These are phyloP conservation scores for Saccharomycopsis babjevae DNA, from an alignment of 805 yeast genomes.

Conservation along the genomic window DNA sequence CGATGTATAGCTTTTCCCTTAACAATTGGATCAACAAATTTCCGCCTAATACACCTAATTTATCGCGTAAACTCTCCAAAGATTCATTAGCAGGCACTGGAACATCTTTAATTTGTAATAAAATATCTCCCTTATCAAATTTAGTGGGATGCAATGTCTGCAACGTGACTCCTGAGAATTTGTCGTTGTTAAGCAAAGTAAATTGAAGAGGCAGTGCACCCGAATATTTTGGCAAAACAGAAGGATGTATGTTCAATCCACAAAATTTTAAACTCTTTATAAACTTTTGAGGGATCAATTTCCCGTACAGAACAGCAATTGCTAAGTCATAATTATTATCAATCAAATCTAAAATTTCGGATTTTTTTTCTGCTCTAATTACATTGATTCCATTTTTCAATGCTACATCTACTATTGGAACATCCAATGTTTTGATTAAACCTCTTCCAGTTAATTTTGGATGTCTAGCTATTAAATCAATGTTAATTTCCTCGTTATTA, in stretches of 20 bases:
- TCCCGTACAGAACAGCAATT: conserved; percentile 89
- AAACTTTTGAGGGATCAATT: conserved; percentile 58
- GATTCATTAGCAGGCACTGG: conserved; percentile 34
- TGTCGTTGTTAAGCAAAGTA: conserved; percentile 56
- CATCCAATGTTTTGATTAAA: conserved; percentile 34
- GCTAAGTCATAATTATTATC: conserved; percentile 43
- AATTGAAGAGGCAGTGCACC: conserved; percentile 90
- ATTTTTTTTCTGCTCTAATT: conserved; percentile 40
- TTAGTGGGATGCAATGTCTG: conserved; percentile 84
- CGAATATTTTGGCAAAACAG: conserved; percentile 67
- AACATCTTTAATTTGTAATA: conserved; percentile 44
- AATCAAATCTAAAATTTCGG: conserved; percentile 29
- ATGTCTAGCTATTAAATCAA: conserved; percentile 55
- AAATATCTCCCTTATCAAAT: conserved; percentile 71
- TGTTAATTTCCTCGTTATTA: conserved; percentile 21
- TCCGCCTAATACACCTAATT: conserved; percentile 56
- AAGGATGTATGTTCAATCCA: conserved; percentile 89
- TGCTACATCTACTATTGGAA: conserved; percentile 43
- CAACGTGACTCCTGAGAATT: conserved; percentile 69
- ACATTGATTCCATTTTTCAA: conserved; percentile 19
- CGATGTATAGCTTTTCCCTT: conserved; percentile 22
- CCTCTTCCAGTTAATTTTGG: conserved; percentile 60
- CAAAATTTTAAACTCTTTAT: conserved; percentile 41
- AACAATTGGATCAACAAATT: conserved; percentile 40
- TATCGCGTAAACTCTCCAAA: conserved; percentile 32